A percentile compares a stretch with the other conserved stretches of the same genome.
phyloP scores from a whole-genome alignment of 768 basidiomycete genomes.

The Collybia nuda region DNA sequence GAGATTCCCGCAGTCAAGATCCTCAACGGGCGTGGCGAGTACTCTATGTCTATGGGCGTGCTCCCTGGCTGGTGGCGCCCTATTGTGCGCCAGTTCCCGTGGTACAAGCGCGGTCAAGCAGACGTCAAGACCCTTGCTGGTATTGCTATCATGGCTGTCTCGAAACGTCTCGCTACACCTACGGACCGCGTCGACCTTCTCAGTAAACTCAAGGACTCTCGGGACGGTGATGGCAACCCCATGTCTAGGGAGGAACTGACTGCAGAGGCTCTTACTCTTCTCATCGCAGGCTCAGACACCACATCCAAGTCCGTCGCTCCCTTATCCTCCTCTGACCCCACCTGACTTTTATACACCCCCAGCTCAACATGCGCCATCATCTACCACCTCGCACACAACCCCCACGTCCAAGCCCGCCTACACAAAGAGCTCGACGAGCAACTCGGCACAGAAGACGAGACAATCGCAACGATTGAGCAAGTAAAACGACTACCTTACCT shows the following conservation, averaged over 20 bases:
- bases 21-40: conserved; percentile 87
- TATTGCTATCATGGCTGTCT: conserved; percentile 77
- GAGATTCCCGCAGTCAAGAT: conserved; percentile 82
- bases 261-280: conserved; percentile 82
- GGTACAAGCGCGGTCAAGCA: conserved; percentile 67
- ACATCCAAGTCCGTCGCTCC: conserved; percentile 75
- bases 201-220: conserved; percentile 74
- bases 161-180: conserved; percentile 65
- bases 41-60: conserved; percentile 79
- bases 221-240: conserved; percentile 76
- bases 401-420: conserved; percentile 62
- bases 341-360: not conserved
- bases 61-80: conserved; percentile 75
- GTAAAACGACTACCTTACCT: conserved; percentile 78
- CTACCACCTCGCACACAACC: conserved; percentile 77
- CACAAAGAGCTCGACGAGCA: conserved; percentile 34
- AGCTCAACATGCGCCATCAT: conserved; percentile 91
- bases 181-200: conserved; percentile 80
- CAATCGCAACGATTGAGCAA: conserved; percentile 60
- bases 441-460: conserved; percentile 47
- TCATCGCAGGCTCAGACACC: conserved; percentile 90
- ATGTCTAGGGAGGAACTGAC: conserved; percentile 85
- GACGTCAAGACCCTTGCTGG: conserved; percentile 77
- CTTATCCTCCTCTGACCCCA: conserved; percentile 49
- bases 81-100: conserved; percentile 63